Evolutionary conservation across 192 early-diverging fungal species (phyloP).

Genomic region (Allomyces macrogynus): DNA sequence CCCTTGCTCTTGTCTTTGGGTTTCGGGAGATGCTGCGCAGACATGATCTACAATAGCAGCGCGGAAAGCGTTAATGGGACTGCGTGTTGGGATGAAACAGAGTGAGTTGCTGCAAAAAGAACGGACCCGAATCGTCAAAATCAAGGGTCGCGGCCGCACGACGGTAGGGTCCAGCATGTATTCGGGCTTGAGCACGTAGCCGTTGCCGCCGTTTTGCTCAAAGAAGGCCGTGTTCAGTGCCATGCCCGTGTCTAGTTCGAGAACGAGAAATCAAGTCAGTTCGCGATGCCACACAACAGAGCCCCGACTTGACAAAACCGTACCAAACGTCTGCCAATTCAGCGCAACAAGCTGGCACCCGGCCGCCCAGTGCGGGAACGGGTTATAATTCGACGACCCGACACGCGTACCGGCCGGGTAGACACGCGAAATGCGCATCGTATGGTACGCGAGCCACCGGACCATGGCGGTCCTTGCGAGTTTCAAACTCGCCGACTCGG

Average conservation of each 20-base stretch:
- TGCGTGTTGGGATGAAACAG: no score
- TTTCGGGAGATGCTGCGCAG: constrained; percentile 45
- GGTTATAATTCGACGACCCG: constrained; percentile 65
- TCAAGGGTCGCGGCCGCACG: constrained; percentile 8
- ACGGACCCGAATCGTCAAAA: constrained; percentile 15
- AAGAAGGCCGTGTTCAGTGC: constrained; percentile 74
- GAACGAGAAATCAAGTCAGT: background rate
- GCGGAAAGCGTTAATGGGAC: no score
- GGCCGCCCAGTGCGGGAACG: constrained; percentile 53
- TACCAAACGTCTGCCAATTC: constrained; percentile 68
- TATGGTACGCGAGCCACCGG: constrained; percentile 35
- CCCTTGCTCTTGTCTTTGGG: constrained; percentile 27
- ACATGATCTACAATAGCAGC: constrained; percentile 35
- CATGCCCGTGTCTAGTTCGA: constrained; percentile 39
- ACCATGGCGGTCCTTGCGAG: constrained; percentile 25
- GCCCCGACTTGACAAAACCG: background rate
- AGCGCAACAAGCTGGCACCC: constrained; percentile 77
- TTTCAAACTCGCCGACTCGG: constrained; percentile 38
- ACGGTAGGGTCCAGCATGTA: constrained; percentile 13
- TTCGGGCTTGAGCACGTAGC: constrained; percentile 63
- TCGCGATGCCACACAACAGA: no score
- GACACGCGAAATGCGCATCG: constrained; percentile 43
- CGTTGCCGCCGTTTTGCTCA: constrained; percentile 37
- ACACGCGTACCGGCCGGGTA: constrained; percentile 62
- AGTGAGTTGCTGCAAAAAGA: no score